Percentiles rank a stretch among this genome's conserved stretches.
These are phyloP conservation scores for Xylariomycetidae sp. DNA, from an alignment of 2,329 filamentous ascomycete species.

Conservation along the genomic window DNA sequence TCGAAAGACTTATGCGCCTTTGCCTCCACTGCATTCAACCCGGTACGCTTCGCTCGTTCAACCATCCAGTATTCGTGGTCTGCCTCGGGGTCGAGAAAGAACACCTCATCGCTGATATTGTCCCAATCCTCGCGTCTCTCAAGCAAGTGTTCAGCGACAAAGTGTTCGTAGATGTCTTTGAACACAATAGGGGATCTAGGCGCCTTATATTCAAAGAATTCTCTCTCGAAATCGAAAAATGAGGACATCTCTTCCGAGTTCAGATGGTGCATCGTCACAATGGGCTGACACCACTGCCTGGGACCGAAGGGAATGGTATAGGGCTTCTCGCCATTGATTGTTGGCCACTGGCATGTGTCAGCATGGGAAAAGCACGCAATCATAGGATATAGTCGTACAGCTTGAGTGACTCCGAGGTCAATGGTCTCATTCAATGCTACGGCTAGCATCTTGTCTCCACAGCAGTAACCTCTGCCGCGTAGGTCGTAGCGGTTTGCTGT, in stretches of 20 bases:
- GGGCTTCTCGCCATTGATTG: constrained; percentile 51
- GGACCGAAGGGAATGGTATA: constrained; percentile 40
- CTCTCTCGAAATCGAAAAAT: constrained; percentile 46
- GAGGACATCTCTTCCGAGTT: constrained; percentile 42
- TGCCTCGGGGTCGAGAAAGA: constrained; percentile 31
- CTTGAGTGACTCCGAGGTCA: constrained; percentile 33
- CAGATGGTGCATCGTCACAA: constrained; percentile 52
- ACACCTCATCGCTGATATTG: constrained; percentile 41
- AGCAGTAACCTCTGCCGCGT: constrained; percentile 36
- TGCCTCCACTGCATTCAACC: constrained; percentile 31
- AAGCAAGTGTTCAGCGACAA: constrained; percentile 35
- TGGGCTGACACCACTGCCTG: constrained; percentile 49
- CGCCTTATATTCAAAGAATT: constrained; percentile 23
- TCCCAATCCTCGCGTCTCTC: constrained; percentile 43
- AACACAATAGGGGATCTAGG: constrained; percentile 28
- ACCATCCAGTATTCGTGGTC: constrained; percentile 17
- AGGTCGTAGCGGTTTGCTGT: constrained; percentile 42
- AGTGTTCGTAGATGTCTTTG: constrained; percentile 42
- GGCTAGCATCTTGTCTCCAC: constrained; percentile 46
- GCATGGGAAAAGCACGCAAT: constrained; percentile 3
- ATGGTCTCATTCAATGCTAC: constrained; percentile 38
- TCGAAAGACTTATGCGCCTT: constrained; percentile 36
- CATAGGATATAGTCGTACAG: constrained; percentile 28
- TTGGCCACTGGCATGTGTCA: constrained; percentile 37
- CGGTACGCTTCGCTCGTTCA: constrained; percentile 25